phyloP scores from a whole-genome alignment of 805 yeast genomes.

The Pichia gijzeniarum region DNA sequence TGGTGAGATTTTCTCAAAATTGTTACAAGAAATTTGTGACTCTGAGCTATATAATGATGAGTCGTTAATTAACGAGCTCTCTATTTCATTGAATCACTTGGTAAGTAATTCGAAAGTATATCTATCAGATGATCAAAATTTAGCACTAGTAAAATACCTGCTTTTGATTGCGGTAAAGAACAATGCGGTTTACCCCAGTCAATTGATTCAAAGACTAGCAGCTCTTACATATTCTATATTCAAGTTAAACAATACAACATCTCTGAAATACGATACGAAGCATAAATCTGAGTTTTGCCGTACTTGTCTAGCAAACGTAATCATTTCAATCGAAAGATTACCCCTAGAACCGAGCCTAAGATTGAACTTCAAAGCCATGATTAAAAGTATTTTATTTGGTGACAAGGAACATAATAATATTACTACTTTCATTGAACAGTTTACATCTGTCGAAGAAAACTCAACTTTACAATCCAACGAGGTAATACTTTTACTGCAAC shows the following conservation, averaged over 20 bases:
- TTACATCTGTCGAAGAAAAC: slow-evolving; percentile 23
- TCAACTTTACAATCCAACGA: slow-evolving; percentile 14
- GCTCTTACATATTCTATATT: slow-evolving; percentile 13
- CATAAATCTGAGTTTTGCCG: slow-evolving; percentile 23
- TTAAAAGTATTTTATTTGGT: slow-evolving; percentile 25
- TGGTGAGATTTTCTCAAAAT: slow-evolving; percentile 30
- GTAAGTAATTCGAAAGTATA: slow-evolving; percentile 14
- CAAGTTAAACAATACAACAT: slow-evolving; percentile 21
- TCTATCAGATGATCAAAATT: slow-evolving; percentile 25
- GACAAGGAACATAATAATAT: slow-evolving; percentile 23
- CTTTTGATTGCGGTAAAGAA: slow-evolving; percentile 4
- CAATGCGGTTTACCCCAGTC: neutral
- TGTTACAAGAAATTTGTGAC: slow-evolving; percentile 20
- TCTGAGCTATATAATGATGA: slow-evolving; percentile 19
- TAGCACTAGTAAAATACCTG: slow-evolving; percentile 16
- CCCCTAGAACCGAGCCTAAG: neutral
- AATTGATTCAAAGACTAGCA: slow-evolving; percentile 5
- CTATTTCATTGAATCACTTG: slow-evolving; percentile 14
- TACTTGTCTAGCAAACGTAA: slow-evolving; percentile 20
- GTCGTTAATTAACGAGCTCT: slow-evolving; percentile 18
- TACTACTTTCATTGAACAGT: slow-evolving; percentile 26
- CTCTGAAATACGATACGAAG: slow-evolving; percentile 23
- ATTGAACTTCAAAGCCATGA: slow-evolving; percentile 14
- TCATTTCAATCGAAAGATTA: slow-evolving; percentile 10
- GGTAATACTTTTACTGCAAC: slow-evolving; percentile 28